A percentile compares a stretch with the other conserved stretches of the same genome.
Evolutionary conservation across 306 rosid genomes (phyloP).

Genomic region (Alnus glutinosa): DNA sequence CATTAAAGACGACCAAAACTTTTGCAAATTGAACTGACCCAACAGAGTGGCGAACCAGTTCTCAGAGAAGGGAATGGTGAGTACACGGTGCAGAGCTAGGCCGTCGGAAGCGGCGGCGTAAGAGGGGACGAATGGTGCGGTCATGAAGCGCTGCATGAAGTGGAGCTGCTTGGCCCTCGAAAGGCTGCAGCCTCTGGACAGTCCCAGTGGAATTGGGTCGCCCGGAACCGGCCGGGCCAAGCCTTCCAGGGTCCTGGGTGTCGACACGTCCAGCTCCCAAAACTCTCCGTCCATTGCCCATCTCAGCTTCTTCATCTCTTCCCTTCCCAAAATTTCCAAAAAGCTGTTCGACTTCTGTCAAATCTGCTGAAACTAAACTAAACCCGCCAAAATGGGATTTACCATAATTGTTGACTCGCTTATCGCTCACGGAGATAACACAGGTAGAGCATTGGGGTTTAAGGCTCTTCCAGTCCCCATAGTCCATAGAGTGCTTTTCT

Average conservation of each 20-base stretch:
- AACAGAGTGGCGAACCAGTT: constrained; percentile 56
- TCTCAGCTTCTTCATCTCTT: constrained; percentile 71
- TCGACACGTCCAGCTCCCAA: constrained; percentile 82
- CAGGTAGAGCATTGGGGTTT: background rate
- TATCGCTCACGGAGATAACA: background rate
- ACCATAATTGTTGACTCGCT: background rate
- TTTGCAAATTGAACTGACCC: constrained; percentile 91
- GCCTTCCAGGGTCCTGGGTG: constrained; percentile 73
- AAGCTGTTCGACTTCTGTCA: background rate
- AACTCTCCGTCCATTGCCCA: constrained; percentile 88
- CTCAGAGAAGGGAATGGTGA: constrained; percentile 58
- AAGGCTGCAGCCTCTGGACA: constrained; percentile 67
- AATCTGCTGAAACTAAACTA: background rate
- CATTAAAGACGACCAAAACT: constrained; percentile 57
- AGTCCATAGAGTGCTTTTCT: too few species aligned
- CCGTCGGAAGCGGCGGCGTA: constrained; percentile 47
- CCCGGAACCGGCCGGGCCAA: constrained; percentile 60
- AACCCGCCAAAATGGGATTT: background rate
- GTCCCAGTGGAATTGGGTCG: constrained; percentile 65
- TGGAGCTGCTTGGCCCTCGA: constrained; percentile 76
- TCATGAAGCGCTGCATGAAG: constrained; percentile 87
- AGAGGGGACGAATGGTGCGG: constrained; percentile 56
- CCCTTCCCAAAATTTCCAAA: background rate
- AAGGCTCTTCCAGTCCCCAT: background rate
- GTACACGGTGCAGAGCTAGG: constrained; percentile 65